These are phyloP conservation scores for Salpingoeca rosetta DNA, from an alignment of 78 protist genomes.

Conservation along the genomic window DNA sequence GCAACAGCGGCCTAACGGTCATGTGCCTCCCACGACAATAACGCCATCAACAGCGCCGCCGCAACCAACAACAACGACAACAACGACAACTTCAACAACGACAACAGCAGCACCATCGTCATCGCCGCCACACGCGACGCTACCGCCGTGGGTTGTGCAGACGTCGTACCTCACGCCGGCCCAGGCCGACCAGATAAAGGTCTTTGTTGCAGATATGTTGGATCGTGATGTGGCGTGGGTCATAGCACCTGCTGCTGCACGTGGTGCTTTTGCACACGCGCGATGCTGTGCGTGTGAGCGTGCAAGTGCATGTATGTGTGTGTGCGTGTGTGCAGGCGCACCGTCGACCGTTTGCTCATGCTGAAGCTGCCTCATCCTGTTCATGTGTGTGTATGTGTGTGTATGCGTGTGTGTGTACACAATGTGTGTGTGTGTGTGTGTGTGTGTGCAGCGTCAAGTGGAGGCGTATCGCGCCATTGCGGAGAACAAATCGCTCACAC, in stretches of 20 bases:
- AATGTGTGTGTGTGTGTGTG: no score
- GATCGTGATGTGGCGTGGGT: neutral
- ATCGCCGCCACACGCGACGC: neutral
- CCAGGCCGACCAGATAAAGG: neutral
- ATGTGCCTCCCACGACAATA: neutral
- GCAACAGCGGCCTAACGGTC: no score
- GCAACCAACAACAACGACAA: neutral
- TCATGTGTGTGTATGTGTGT: no score
- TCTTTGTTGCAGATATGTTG: neutral
- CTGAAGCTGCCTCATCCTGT: no score
- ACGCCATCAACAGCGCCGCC: neutral
- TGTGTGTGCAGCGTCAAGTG: no score
- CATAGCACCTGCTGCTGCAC: neutral
- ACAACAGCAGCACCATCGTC: neutral
- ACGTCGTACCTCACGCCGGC: neutral
- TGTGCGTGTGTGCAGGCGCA: no score
- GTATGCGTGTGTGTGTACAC: no score
- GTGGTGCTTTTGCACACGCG: neutral
- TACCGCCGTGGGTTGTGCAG: neutral
- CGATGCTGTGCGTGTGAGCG: no score
- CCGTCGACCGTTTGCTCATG: no score
- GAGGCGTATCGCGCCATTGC: no score
- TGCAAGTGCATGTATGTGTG: no score
- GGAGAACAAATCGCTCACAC: no score
- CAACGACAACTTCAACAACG: neutral